A percentile compares a stretch with the other conserved stretches of the same genome.
These are phyloP conservation scores for Gremmenia infestans DNA, from an alignment of 2,329 filamentous ascomycete genomes.

Conservation along the genomic window DNA sequence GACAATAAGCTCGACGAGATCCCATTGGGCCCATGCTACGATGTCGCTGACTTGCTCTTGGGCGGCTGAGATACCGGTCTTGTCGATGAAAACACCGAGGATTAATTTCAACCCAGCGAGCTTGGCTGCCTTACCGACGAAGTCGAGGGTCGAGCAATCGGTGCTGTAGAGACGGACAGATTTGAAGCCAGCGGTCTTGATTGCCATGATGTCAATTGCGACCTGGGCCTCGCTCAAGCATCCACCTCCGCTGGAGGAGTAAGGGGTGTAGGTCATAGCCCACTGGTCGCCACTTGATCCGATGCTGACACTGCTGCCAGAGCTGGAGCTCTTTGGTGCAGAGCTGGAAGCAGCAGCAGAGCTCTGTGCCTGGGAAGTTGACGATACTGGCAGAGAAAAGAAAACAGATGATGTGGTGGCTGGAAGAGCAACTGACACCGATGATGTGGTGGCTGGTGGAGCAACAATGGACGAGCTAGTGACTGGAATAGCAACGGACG, in stretches of 20 bases:
- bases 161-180: slow-evolving; percentile 82
- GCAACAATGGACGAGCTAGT: neutral
- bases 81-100: slow-evolving; percentile 80
- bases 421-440: slow-evolving; percentile 29
- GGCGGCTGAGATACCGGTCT: slow-evolving; percentile 53
- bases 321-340: slow-evolving; percentile 14
- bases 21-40: slow-evolving; percentile 67
- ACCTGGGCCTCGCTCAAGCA: slow-evolving; percentile 64
- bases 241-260: slow-evolving; percentile 48
- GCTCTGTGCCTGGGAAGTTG: slow-evolving; percentile 38
- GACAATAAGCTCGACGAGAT: slow-evolving; percentile 69
- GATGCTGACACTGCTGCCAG: slow-evolving; percentile 24
- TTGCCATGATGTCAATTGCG: slow-evolving; percentile 52
- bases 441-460: slow-evolving; percentile 22
- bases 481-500: slow-evolving; percentile 33
- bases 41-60: slow-evolving; percentile 66
- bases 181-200: slow-evolving; percentile 63
- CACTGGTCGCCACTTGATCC: slow-evolving; percentile 40
- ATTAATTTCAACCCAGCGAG: slow-evolving; percentile 71
- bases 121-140: slow-evolving; percentile 65
- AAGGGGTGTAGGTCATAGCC: slow-evolving; percentile 79
- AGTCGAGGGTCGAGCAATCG: slow-evolving; percentile 77
- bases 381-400: slow-evolving; percentile 46
- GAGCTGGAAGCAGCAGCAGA: slow-evolving; percentile 19
- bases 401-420: slow-evolving; percentile 1